phyloP scores from a whole-genome alignment of 345 rosid species.

The Ceriops tagal region DNA sequence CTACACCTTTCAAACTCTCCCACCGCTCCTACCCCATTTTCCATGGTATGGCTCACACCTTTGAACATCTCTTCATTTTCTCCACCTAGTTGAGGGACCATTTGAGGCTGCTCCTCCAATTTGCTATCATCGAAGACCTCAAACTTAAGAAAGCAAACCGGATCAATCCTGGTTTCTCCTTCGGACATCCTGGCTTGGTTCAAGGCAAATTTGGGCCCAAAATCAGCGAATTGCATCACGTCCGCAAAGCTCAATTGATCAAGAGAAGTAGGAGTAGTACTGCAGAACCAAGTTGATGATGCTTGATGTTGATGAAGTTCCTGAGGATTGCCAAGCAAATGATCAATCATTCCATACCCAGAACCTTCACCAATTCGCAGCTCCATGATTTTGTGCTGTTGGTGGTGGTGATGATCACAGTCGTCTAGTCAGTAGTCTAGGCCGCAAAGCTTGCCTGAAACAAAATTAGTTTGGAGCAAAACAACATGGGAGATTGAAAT shows the following conservation, averaged over 20 bases:
- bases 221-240: constrained; percentile 89
- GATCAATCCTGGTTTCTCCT: constrained; percentile 63
- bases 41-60: constrained; percentile 7
- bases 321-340: constrained; percentile 46
- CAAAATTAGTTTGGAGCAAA: constrained; percentile 25
- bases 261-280: constrained; percentile 38
- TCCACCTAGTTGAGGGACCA: constrained; percentile 28
- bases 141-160: constrained; percentile 82
- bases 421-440: constrained; percentile 45
- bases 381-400: constrained; percentile 21
- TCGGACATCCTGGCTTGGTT: constrained; percentile 57
- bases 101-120: constrained; percentile 26
- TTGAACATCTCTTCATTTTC: constrained; percentile 22
- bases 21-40: constrained; percentile 6
- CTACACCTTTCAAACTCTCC: constrained; percentile 18
- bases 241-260: constrained; percentile 78
- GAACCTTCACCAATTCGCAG: constrained; percentile 32
- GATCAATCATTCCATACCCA: constrained; percentile 48
- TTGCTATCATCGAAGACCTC: constrained; percentile 64
- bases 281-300: constrained; percentile 36
- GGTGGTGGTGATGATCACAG: constrained; percentile 29
- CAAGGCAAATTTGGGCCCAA: constrained; percentile 65
- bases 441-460: constrained; percentile 47
- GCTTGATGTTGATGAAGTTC: constrained; percentile 35
- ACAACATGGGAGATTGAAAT: constrained; percentile 21